Base-by-base conservation (phyloP, 2,329 filamentous ascomycete genomes). In the Leptographium galeiforme region DNA sequence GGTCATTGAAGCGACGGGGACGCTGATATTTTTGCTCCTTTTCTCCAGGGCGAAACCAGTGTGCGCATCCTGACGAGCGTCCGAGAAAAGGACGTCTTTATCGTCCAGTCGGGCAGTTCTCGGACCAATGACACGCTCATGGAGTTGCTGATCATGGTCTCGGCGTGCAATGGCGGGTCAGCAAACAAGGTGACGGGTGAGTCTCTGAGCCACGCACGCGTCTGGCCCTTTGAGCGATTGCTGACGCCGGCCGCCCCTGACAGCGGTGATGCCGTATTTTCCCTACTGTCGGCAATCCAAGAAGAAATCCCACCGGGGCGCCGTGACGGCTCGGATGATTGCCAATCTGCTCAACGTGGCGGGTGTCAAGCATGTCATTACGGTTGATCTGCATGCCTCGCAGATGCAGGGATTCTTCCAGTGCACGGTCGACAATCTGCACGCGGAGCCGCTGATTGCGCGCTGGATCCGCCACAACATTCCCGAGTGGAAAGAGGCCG, bases 351-450 rank as follows among this genome's bases (percentile, higher is more conserved):
- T 98, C 61, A 81, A 87, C 56, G 87, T 98, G 54, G 93, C 93
- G 51, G 93, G 93, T 52, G 89, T 98, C 60, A 89, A 95, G 70
- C 93, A 98, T 73, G 87, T 98, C 67, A 90, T 98, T 63, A 98
- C 93, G 16, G 86, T 98, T 64, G 93, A 98, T 66, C 78, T 98
- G 34, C 93, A 98, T 72, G 87, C 87, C 52, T 89, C 87, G n/a
- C 93, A 97, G 72, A 97, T 97, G 89, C 93, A 98, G 71, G 93
- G 93, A 55, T 98, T 98, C 73, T 98, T 98, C 77, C 87, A 87
- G 64, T 95, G 91, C 61, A 93, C 93, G 0, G 91, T 98, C 56
- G 93, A 98, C 70, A 97, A 98, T 65, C 82, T 98, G 52, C 89
- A 95, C 62, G 93, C 93, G 51, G 93, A 98, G 68, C 91, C 93